Conservation (phyloP, 1,284 basidiomycete species). For the Anthracocystis walkeri region DNA sequence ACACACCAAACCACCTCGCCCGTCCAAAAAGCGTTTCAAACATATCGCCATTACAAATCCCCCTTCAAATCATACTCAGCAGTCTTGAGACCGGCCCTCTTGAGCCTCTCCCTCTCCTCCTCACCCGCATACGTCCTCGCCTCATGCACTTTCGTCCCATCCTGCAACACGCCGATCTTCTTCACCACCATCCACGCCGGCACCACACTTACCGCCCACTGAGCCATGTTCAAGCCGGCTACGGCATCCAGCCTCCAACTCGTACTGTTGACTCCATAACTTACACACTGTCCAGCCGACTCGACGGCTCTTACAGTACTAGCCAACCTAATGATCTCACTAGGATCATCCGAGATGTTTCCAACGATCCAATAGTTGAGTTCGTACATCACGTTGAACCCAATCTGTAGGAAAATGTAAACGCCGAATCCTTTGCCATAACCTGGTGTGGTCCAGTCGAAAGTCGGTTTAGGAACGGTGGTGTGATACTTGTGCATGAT, state of each 20-base stretch:
- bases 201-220: conserved; percentile 55
- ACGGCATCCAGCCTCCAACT: conserved; percentile 60
- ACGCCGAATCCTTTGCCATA: conserved; percentile 65
- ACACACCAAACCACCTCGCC: neutral
- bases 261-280: conserved; percentile 64
- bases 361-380: conserved; percentile 65
- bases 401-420: conserved; percentile 64
- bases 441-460: conserved; percentile 62
- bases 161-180: conserved; percentile 53
- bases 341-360: conserved; percentile 42
- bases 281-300: conserved; percentile 63
- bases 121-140: conserved; percentile 50
- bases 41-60: conserved; percentile 9
- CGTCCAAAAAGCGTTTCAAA: neutral
- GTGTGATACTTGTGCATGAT: conserved; percentile 57
- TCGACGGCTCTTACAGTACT: conserved; percentile 66
- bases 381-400: conserved; percentile 62
- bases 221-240: conserved; percentile 63
- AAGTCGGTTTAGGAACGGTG: conserved; percentile 36
- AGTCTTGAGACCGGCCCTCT: conserved; percentile 22
- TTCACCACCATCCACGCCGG: conserved; percentile 64
- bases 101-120: conserved; percentile 44
- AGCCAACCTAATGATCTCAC: conserved; percentile 63
- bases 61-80: conserved; percentile 40
- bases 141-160: conserved; percentile 55